phyloP scores from a whole-genome alignment of 2,329 filamentous ascomycete species.

The Phoma herbarum region DNA sequence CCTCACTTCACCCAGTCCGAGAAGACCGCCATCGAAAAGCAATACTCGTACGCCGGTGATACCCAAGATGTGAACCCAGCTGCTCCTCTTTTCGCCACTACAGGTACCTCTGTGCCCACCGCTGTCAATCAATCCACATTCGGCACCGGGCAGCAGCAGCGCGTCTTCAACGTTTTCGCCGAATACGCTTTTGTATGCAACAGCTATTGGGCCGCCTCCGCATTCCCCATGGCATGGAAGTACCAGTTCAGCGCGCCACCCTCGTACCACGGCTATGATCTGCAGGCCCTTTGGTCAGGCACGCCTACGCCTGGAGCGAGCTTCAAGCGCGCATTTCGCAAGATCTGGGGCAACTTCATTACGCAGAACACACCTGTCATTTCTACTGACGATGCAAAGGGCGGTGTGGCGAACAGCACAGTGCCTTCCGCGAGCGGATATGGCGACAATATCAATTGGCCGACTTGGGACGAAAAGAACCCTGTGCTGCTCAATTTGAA shows the following conservation, averaged over 20 bases:
- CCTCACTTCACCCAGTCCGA: constrained; percentile 48
- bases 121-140: constrained; percentile 43
- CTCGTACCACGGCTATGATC: constrained; percentile 46
- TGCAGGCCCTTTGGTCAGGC: constrained; percentile 43
- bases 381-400: constrained; percentile 40
- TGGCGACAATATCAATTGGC: constrained; percentile 38
- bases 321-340: constrained; percentile 47
- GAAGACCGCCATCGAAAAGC: constrained; percentile 35
- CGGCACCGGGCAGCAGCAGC: constrained; percentile 46
- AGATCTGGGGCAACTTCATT: constrained; percentile 48
- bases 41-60: constrained; percentile 44
- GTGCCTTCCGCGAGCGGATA: constrained; percentile 29
- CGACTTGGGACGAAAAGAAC: constrained; percentile 32
- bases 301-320: constrained; percentile 32
- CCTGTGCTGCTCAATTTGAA: constrained; percentile 41
- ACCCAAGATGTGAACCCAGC: constrained; percentile 31
- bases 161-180: constrained; percentile 56
- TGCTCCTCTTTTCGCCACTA: constrained; percentile 39
- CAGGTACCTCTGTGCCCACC: constrained; percentile 32
- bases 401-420: constrained; percentile 33
- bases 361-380: constrained; percentile 39
- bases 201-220: constrained; percentile 52
- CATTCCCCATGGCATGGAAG: constrained; percentile 46
- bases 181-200: constrained; percentile 57
- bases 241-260: constrained; percentile 45